Evolutionary conservation across 2,329 filamentous ascomycete genomes (phyloP), one percentile per base, ranked within the genome.

Genomic region (Scorias spongiosa): DNA sequence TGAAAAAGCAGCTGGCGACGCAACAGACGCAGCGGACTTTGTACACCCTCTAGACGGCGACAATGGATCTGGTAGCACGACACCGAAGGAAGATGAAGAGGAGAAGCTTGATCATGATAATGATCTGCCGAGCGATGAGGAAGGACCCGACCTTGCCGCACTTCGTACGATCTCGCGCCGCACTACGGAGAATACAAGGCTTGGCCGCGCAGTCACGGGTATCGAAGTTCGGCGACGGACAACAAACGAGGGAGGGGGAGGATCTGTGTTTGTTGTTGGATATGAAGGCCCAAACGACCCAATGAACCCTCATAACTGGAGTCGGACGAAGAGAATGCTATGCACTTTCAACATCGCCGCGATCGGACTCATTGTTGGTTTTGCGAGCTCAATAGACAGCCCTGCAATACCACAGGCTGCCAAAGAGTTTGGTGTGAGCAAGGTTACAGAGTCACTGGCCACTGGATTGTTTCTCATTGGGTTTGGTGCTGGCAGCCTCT

Each of bases 321-420:
- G 52, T 28, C 43, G 44, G 30, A 46, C 44, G 7, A 52, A 45
- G 36, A 53, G 62, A 18, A 53, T 63, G 1, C 50, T 49, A 14
- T 57, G 59, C 28, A 65, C 60, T 0, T 45, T 58, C n/a, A 49
- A 59, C 37, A 56, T 65, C 7, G 56, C 60, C 1, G 43, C 48
- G 2, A 70, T 78, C 28, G 71, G 64, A 0, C 67, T 71, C 26
- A 64, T 71, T 0, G 70, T 75, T 0, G 66, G 66, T 2, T 61
- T 67, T 1, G 71, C 72, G 0, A 71, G 68, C 3, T 67, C 71
- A 0, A 74, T 77, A 36, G 71, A 76, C 44, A 68, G 70, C 1
- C 64, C 64, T 0, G 68, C 70, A 1, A 48, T 72, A 0, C 60
- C 61, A 0, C 64, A 70, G 47, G 71, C 68, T 0, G 62, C 65